Percentiles rank a stretch among this genome's conserved stretches.
Conservation (phyloP, 345 rosid genomes). For the Abelmoschus esculentus region DNA sequence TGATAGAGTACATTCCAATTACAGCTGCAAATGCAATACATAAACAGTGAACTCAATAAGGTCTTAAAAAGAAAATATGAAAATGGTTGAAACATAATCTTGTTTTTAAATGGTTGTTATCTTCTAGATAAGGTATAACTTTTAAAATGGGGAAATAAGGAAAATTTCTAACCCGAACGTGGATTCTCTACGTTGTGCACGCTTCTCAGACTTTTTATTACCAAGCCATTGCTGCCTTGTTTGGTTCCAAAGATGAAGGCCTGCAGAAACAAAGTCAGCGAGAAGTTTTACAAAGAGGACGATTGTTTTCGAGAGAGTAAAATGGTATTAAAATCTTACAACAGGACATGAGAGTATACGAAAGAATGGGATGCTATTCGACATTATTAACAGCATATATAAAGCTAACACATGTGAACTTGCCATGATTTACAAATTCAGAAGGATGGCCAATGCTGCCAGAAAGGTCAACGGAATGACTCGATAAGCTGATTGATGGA, state of each 20-base stretch:
- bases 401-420: slow-evolving; percentile 17
- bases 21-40: background rate
- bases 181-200: slow-evolving; percentile 40
- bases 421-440: slow-evolving; percentile 69
- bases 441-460: slow-evolving; percentile 34
- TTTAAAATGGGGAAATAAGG: background rate
- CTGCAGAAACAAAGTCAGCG: slow-evolving; percentile 23
- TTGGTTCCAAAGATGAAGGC: slow-evolving; percentile 63
- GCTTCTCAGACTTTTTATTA: slow-evolving; percentile 30
- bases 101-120: too few relatives aligned
- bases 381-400: background rate
- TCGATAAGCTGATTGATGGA: background rate
- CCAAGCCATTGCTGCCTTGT: slow-evolving; percentile 64
- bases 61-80: too few relatives aligned
- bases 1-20: too few relatives aligned
- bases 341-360: background rate
- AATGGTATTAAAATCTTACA: background rate
- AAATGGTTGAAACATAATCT: too few relatives aligned
- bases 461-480: slow-evolving; percentile 31
- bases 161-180: slow-evolving; percentile 47
- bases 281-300: too few relatives aligned
- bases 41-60: too few relatives aligned
- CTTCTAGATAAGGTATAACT: too few relatives aligned
- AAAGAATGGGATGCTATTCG: background rate
- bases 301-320: background rate